Percentiles rank a stretch among this genome's conserved stretches.
Conservation (phyloP, 2,329 filamentous ascomycete genomes). For the Aspergillus thermomutatus region DNA sequence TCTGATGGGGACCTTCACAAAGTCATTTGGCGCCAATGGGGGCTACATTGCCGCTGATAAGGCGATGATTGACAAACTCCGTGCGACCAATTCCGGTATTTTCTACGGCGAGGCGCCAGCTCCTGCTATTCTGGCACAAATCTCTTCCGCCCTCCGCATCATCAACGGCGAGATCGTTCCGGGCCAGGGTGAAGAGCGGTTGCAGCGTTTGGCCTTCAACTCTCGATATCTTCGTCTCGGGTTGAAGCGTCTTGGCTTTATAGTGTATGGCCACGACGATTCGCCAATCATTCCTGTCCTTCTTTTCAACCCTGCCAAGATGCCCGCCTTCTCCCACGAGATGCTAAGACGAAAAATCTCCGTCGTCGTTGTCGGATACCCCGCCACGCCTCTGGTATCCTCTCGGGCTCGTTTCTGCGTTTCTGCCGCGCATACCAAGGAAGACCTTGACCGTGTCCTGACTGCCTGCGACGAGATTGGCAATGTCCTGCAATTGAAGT, state of each 20-base stretch:
- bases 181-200: conserved; percentile 90
- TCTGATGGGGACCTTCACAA: conserved; percentile 96
- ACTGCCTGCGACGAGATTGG: conserved; percentile 89
- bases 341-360: conserved; percentile 98
- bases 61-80: conserved; percentile 86
- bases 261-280: conserved; percentile 96
- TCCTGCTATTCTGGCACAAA: conserved; percentile 87
- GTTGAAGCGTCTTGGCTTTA: conserved; percentile 93
- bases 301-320: conserved; percentile 98
- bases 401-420: conserved; percentile 95
- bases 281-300: conserved; percentile 93
- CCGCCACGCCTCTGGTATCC: conserved; percentile 90
- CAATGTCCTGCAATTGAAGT: conserved; percentile 89
- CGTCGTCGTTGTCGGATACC: conserved; percentile 95
- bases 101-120: conserved; percentile 83
- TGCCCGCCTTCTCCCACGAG: conserved; percentile 96
- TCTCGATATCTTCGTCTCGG: conserved; percentile 96
- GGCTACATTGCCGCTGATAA: conserved; percentile 92
- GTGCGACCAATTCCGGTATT: conserved; percentile 78
- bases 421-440: conserved; percentile 94
- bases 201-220: conserved; percentile 97
- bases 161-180: conserved; percentile 85
- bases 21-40: conserved; percentile 97
- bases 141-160: conserved; percentile 78
- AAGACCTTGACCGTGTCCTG: conserved; percentile 87